These are phyloP conservation scores for Falciphora oryzae DNA, from an alignment of 2,329 filamentous ascomycete species.

Conservation along the genomic window DNA sequence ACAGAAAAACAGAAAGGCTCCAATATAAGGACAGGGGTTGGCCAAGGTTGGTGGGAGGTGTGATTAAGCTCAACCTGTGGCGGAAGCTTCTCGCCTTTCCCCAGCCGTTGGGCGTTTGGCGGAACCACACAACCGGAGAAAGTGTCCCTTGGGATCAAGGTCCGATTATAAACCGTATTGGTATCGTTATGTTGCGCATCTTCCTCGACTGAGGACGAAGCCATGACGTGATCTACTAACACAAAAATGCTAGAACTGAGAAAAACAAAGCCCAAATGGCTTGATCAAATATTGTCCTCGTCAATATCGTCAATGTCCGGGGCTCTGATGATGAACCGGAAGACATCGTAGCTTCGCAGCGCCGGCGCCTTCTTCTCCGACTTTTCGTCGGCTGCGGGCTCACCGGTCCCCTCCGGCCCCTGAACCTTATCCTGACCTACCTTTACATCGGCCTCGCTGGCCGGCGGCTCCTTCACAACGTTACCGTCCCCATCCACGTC, in stretches of 20 bases:
- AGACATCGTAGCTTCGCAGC: neutral
- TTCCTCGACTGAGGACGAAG: too few species aligned
- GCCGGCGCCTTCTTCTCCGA: neutral
- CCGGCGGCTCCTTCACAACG: slow-evolving; percentile 30
- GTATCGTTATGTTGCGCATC: neutral
- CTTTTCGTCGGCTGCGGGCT: neutral
- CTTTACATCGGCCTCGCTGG: neutral
- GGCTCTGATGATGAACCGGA: slow-evolving; percentile 1
- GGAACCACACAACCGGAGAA: neutral
- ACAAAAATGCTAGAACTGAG: too few species aligned
- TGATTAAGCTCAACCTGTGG: neutral
- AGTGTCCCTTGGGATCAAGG: neutral
- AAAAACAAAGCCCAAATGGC: neutral
- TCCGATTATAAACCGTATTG: neutral
- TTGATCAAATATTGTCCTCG: slow-evolving; percentile 3
- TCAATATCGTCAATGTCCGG: slow-evolving; percentile 4
- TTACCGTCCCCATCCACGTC: slow-evolving; percentile 46
- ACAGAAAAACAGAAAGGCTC: neutral
- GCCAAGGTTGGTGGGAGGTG: too few species aligned
- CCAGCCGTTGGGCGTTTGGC: too few species aligned
- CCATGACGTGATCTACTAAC: too few species aligned
- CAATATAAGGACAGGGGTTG: too few species aligned
- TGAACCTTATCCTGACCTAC: neutral
- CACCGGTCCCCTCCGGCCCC: neutral
- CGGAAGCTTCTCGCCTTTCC: neutral